Percentiles rank a stretch among this genome's conserved stretches.
These are phyloP conservation scores for Zhuliangozyma parablackwelliae DNA, from an alignment of 1,139 yeast genomes.

Conservation along the genomic window DNA sequence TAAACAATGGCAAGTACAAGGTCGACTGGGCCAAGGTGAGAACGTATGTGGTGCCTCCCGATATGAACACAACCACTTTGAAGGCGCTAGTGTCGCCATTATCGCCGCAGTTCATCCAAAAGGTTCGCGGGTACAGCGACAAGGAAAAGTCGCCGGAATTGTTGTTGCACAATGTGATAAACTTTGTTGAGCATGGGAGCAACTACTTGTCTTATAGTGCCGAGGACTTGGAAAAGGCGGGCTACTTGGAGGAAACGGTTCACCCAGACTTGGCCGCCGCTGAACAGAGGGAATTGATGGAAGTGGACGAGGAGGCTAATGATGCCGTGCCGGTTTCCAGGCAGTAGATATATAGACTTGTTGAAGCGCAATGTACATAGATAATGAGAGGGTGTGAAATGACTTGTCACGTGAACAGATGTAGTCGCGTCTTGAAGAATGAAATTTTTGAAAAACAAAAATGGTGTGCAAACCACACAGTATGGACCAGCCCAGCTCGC, in stretches of 20 bases:
- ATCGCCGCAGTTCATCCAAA: slow-evolving; percentile 66
- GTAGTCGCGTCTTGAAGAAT: too few species aligned
- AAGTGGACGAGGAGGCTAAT: neutral
- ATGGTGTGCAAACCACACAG: too few species aligned
- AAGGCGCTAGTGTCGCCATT: slow-evolving; percentile 72
- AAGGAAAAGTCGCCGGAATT: slow-evolving; percentile 74
- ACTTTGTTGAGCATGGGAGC: slow-evolving; percentile 71
- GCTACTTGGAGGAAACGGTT: slow-evolving; percentile 44
- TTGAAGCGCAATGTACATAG: too few species aligned
- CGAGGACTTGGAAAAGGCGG: slow-evolving; percentile 33
- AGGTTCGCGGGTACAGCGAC: slow-evolving; percentile 62
- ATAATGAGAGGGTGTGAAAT: too few species aligned
- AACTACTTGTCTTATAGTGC: slow-evolving; percentile 25
- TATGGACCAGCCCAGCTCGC: too few species aligned
- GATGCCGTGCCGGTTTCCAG: too few species aligned
- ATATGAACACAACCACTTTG: slow-evolving; percentile 39
- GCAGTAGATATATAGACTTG: too few species aligned
- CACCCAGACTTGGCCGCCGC: slow-evolving; percentile 18
- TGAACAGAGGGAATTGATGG: slow-evolving; percentile 2
- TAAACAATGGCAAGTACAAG: slow-evolving; percentile 67
- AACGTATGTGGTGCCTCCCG: slow-evolving; percentile 81
- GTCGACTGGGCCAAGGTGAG: slow-evolving; percentile 84
- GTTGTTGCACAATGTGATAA: slow-evolving; percentile 67
- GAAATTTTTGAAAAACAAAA: too few species aligned
- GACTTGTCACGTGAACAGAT: too few species aligned